phyloP scores from a whole-genome alignment of 768 basidiomycete species.

The Dacryopinax spathularia region DNA sequence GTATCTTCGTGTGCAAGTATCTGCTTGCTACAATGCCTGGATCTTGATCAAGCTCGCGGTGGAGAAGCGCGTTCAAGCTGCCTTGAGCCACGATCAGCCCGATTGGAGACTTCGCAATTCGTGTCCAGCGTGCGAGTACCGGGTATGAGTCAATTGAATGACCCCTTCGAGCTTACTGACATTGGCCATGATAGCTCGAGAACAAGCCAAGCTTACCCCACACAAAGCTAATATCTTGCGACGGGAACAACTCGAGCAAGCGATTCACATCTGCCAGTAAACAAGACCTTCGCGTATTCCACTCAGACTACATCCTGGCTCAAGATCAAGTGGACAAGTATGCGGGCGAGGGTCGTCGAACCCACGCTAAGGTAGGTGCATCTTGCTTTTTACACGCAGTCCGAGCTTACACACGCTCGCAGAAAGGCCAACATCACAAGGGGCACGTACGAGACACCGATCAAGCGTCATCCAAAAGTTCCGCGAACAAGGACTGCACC shows the following conservation, averaged over 20 bases:
- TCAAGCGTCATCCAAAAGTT: no score
- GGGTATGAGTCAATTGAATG: not conserved
- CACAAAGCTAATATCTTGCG: conserved; percentile 19
- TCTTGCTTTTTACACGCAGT: no score
- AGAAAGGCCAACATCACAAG: not conserved
- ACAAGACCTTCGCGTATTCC: not conserved
- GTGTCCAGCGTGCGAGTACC: not conserved
- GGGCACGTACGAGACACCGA: not conserved
- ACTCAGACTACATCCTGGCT: not conserved
- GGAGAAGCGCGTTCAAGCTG: not conserved
- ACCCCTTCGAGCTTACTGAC: not conserved
- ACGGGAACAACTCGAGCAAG: conserved; percentile 26
- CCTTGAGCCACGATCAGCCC: not conserved
- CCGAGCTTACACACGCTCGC: no score
- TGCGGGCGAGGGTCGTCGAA: not conserved
- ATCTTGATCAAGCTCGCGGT: not conserved
- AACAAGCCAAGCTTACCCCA: conserved; percentile 21
- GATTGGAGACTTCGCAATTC: not conserved
- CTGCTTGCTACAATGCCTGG: not conserved
- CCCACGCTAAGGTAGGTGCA: not conserved
- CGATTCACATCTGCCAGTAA: conserved; percentile 16
- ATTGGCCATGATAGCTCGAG: conserved; percentile 15
- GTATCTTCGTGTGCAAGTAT: not conserved
- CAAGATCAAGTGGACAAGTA: not conserved
- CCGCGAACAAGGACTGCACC: not conserved